Evolutionary conservation across 106 monocot species (phyloP).

Genomic region (Xerophyta viscosa): DNA sequence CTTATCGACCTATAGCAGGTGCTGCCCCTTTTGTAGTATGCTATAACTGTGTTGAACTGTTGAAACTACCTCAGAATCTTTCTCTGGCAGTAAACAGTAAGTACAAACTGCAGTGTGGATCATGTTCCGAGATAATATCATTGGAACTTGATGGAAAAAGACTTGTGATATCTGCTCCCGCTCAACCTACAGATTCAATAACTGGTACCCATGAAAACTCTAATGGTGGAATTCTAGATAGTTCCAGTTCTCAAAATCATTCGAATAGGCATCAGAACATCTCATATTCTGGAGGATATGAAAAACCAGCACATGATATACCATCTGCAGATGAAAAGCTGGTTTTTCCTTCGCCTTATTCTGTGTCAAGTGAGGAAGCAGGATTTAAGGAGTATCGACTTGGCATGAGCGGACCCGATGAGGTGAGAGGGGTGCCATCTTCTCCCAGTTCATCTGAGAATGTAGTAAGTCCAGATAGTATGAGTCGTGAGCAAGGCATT

Average conservation of each 20-base stretch:
- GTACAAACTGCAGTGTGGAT: slow-evolving; percentile 62
- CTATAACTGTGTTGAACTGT: slow-evolving; percentile 65
- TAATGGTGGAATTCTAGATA: slow-evolving; percentile 7
- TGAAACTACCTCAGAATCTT: slow-evolving; percentile 52
- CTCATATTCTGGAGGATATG: slow-evolving; percentile 24
- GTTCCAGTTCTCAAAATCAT: slow-evolving; percentile 1
- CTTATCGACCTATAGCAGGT: slow-evolving; percentile 56
- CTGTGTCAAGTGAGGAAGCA: slow-evolving; percentile 26
- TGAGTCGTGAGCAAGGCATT: slow-evolving; percentile 36
- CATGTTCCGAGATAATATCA: slow-evolving; percentile 58
- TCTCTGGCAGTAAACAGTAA: slow-evolving; percentile 20
- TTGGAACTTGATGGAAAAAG: slow-evolving; percentile 54
- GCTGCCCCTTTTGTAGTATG: slow-evolving; percentile 85
- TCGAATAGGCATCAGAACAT: slow-evolving; percentile 10
- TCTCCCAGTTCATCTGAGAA: slow-evolving; percentile 35
- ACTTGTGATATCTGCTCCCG: slow-evolving; percentile 19
- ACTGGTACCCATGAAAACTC: slow-evolving; percentile 10
- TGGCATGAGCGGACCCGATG: slow-evolving; percentile 40
- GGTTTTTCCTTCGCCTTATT: slow-evolving; percentile 40
- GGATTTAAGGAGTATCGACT: slow-evolving; percentile 36
- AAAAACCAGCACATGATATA: slow-evolving; percentile 17
- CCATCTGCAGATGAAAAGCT: slow-evolving; percentile 44
- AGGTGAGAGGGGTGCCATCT: slow-evolving; percentile 36
- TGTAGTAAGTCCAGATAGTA: slow-evolving; percentile 32
- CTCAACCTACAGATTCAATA: slow-evolving; percentile 7